These are phyloP conservation scores for Cadophora gregata DNA, from an alignment of 2,329 filamentous ascomycete genomes.

Conservation along the genomic window DNA sequence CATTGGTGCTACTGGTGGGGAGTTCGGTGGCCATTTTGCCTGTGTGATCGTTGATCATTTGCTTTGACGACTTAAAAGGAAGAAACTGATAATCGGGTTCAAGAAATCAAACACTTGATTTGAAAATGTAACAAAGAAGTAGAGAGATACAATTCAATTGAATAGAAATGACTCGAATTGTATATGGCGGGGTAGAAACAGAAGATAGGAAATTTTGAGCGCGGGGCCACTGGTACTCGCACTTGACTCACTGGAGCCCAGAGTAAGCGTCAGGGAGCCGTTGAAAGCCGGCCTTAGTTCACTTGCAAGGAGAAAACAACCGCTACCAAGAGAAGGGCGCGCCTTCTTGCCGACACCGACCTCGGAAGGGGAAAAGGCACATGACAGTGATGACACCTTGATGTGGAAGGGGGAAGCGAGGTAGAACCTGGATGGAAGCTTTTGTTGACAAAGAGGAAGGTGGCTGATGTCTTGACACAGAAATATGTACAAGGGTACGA, in stretches of 20 bases:
- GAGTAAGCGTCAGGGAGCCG: constrained; percentile 15
- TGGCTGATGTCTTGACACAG: neutral
- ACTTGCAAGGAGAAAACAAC: neutral
- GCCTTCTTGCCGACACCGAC: neutral
- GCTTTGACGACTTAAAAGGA: neutral
- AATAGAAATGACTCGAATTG: constrained; percentile 2
- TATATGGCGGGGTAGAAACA: constrained; percentile 12
- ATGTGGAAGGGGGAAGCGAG: neutral
- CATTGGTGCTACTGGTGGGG: constrained; percentile 46
- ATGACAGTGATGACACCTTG: constrained; percentile 4
- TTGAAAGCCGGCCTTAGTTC: constrained; percentile 4
- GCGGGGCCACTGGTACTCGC: neutral
- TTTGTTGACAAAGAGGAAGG: constrained; percentile 2
- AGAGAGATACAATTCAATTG: neutral
- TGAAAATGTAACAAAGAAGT: neutral
- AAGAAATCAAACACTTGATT: neutral
- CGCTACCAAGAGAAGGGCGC: neutral
- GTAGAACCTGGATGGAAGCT: neutral
- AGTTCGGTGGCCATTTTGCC: constrained; percentile 49
- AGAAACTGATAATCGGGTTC: neutral
- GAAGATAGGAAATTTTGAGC: constrained; percentile 9
- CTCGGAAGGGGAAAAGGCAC: neutral
- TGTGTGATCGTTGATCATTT: constrained; percentile 38
- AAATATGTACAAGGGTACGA: neutral
- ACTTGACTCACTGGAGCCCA: constrained; percentile 14